Evolutionary conservation across 257 asterid species (phyloP).

Genomic region (Ocimum tenuiflorum): DNA sequence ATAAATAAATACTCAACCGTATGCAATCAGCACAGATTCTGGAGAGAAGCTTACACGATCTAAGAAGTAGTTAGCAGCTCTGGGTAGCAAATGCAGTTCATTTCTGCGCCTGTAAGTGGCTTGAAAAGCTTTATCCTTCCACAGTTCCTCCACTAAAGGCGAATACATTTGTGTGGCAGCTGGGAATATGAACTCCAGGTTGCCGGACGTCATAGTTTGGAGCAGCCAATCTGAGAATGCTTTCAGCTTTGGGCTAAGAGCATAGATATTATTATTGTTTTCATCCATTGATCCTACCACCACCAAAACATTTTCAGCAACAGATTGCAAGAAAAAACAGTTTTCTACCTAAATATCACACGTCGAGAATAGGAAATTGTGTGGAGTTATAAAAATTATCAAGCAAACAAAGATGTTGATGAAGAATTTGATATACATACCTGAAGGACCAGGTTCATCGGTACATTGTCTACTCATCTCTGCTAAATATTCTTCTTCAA

Average conservation of each 20-base stretch:
- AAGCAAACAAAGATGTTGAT: background rate
- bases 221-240: conserved; percentile 70
- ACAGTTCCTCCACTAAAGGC: conserved; percentile 58
- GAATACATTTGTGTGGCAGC: conserved; percentile 85
- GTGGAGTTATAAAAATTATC: background rate
- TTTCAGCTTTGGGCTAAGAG: conserved; percentile 56
- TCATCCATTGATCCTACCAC: conserved; percentile 44
- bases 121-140: conserved; percentile 69
- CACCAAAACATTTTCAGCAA: conserved; percentile 26
- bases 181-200: conserved; percentile 71
- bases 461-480: conserved; percentile 36
- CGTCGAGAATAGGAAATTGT: too few relatives aligned
- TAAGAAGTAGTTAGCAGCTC: conserved; percentile 75
- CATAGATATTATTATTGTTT: conserved; percentile 37
- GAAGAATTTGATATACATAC: conserved; percentile 26
- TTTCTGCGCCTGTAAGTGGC: conserved; percentile 65
- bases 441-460: conserved; percentile 63
- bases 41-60: conserved; percentile 45
- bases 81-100: conserved; percentile 58
- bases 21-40: background rate
- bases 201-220: conserved; percentile 57
- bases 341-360: too few relatives aligned
- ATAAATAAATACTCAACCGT: conserved; percentile 1
- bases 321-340: background rate
- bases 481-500: conserved; percentile 53